A percentile compares a stretch with the other conserved stretches of the same genome.
phyloP scores from a whole-genome alignment of 106 monocot genomes.

The Allium fistulosum region DNA sequence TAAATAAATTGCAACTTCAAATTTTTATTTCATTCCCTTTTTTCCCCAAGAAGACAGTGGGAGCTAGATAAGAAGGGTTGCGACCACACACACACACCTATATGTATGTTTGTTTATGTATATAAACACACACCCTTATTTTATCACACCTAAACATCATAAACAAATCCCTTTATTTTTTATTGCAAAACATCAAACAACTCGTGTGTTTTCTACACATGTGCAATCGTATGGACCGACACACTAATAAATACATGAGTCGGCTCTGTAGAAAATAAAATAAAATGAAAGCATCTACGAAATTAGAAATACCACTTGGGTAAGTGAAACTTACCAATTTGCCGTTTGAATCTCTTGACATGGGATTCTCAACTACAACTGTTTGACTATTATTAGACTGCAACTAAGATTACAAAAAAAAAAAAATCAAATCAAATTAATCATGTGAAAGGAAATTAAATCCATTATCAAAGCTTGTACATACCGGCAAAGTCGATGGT shows the following conservation, averaged over 20 bases:
- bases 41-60: too few relatives aligned
- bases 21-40: too few relatives aligned
- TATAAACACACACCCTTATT: too few relatives aligned
- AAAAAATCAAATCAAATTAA: neutral
- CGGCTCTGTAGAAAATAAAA: neutral
- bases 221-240: neutral
- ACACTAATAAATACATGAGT: neutral
- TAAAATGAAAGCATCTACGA: neutral
- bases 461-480: neutral
- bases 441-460: neutral
- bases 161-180: neutral
- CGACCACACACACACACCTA: too few relatives aligned
- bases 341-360: constrained; percentile 55
- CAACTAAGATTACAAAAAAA: constrained; percentile 1
- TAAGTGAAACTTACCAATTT: constrained; percentile 36
- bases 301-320: too few relatives aligned
- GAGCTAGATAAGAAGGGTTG: too few relatives aligned
- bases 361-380: constrained; percentile 66
- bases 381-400: constrained; percentile 30
- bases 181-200: neutral
- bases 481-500: constrained; percentile 35
- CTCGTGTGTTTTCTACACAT: too few relatives aligned
- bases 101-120: too few relatives aligned
- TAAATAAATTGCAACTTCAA: too few relatives aligned
- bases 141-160: neutral